A percentile compares a stretch with the other conserved stretches of the same genome.
Conservation (phyloP, 345 rosid species). For the Raphanus raphanistrum region DNA sequence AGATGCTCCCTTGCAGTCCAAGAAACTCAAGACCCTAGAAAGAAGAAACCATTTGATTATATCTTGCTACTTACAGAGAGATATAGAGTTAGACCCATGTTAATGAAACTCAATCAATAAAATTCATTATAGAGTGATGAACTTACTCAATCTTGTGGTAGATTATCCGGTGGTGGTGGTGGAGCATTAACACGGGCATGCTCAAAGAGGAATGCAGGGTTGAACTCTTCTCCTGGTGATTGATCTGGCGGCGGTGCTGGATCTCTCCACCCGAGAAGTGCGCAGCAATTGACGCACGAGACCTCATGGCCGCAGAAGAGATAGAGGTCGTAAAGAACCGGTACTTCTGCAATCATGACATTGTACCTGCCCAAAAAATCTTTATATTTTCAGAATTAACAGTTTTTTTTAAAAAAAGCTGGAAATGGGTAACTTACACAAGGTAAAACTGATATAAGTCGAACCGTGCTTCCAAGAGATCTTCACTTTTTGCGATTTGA, state of each 20-base stretch:
- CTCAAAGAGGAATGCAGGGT: background rate
- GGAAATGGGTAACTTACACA: background rate
- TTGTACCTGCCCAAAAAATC: background rate
- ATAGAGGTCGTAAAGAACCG: background rate
- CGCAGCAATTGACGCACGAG: background rate
- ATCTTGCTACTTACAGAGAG: background rate
- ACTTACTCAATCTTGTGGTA: background rate
- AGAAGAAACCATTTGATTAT: background rate
- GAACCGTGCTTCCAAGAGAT: background rate
- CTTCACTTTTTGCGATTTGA: background rate
- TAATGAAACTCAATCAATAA: background rate
- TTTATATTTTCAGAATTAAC: background rate
- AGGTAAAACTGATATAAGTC: background rate
- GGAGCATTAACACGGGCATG: background rate
- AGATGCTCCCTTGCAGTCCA: background rate
- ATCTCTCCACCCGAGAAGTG: background rate
- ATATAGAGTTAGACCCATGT: background rate
- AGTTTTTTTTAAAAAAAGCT: background rate
- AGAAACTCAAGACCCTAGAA: background rate
- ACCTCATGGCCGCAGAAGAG: background rate
- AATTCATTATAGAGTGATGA: background rate
- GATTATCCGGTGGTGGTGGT: background rate
- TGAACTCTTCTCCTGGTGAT: background rate
- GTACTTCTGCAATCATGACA: background rate
- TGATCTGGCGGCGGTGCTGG: background rate